Conservation (phyloP, 2,329 filamentous ascomycete species). For the Aspergillus ustus region DNA sequence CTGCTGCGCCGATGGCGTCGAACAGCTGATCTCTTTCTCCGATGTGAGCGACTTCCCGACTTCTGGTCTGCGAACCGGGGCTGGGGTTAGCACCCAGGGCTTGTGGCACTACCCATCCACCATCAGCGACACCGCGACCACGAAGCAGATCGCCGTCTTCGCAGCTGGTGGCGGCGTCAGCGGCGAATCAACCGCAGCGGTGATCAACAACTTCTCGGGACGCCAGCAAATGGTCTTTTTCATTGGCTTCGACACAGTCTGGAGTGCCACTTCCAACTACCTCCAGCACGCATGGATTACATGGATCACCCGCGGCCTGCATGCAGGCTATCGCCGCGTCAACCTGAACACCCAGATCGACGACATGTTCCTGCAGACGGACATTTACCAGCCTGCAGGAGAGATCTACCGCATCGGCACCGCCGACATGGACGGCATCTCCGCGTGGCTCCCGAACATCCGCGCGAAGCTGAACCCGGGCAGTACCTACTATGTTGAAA, state of each 20-base stretch:
- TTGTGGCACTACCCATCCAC: constrained; percentile 64
- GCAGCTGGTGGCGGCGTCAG: constrained; percentile 48
- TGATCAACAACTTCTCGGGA: constrained; percentile 62
- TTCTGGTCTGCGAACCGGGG: constrained; percentile 57
- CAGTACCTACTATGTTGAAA: constrained; percentile 58
- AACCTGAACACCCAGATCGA: constrained; percentile 64
- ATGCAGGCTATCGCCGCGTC: constrained; percentile 60
- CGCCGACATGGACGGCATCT: constrained; percentile 54
- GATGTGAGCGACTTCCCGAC: constrained; percentile 59
- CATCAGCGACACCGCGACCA: constrained; percentile 58
- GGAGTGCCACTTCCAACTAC: constrained; percentile 60
- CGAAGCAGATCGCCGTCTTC: constrained; percentile 61
- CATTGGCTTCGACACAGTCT: constrained; percentile 57
- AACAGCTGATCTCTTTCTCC: constrained; percentile 60
- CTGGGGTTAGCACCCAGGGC: constrained; percentile 54
- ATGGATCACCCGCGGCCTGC: constrained; percentile 64
- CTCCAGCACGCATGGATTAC: constrained; percentile 67
- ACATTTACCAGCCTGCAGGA: constrained; percentile 55
- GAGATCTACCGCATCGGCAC: constrained; percentile 55
- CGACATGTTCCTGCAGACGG: constrained; percentile 63
- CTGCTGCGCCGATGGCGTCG: constrained; percentile 55
- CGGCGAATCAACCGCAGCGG: constrained; percentile 55
- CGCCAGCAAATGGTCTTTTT: constrained; percentile 68
- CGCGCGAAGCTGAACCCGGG: constrained; percentile 55
- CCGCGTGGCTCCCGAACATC: constrained; percentile 47